Base-by-base conservation (phyloP, 1,284 basidiomycete genomes). In the Pascua guehoae region DNA sequence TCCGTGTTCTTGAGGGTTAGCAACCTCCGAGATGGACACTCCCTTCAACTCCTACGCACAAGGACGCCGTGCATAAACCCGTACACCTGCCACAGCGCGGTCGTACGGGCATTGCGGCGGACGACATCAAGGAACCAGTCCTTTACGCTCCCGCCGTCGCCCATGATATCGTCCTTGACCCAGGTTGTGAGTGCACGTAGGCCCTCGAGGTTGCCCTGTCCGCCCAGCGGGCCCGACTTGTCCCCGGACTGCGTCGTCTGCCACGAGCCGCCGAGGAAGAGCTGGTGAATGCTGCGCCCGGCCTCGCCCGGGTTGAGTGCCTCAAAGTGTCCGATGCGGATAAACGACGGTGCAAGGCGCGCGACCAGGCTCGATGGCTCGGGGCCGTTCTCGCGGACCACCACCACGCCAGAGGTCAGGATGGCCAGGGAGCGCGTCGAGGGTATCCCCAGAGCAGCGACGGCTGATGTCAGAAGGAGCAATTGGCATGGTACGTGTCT, bases 251-350 rank as follows among this genome's bases (percentile, higher is more conserved):
- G 70, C 87, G 86, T 5, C 14, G 43, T 52, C 84, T 5, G 87
- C 66, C 62, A 66, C n/a, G 54, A 57, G 17, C 65, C 74, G 40
- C 67, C 71, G 41, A 78, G 62, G 77, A 88, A 86, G 70, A 85
- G 85, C 67, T 85, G 81, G 53, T 81, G 81, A 41, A 62, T 55
- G 12, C 65, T 64, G 9, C 62, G 60, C 12, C 63, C 74, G 14
- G 65, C 64, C 10, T 80, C 76, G 9, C 88, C 87, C 1, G 88
- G 87, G 65, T 87, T 90, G 51, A 93, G 79, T 0, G 91, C 88
- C 72, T 97, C 88, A 68, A 96, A 96, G 60, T 84, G 88, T 38
- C 96, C 95, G 57, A 98, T 88, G 36, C 95, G 88, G 47, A 98
- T 79, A 81, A 97, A 98, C 2, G 88, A 89, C 0, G 91, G 88